A percentile compares a stretch with the other conserved stretches of the same genome.
Evolutionary conservation across 1,139 yeast genomes (phyloP).

Genomic region (Hansenula sp.): DNA sequence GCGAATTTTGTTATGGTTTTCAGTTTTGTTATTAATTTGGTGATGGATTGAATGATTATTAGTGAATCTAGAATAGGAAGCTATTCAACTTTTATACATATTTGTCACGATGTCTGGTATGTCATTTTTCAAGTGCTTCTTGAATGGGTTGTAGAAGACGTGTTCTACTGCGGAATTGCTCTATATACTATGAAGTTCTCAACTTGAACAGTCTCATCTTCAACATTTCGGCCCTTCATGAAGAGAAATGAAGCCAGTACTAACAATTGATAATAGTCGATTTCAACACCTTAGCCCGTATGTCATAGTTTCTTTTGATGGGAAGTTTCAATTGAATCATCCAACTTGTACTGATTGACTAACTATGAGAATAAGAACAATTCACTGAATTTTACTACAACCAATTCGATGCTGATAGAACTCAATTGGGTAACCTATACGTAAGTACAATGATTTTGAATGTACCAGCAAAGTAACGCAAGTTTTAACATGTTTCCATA

Average conservation of each 20-base stretch:
- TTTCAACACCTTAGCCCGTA: conserved; percentile 53
- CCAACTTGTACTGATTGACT: not conserved
- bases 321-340: not conserved
- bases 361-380: conserved; percentile 39
- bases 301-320: not conserved
- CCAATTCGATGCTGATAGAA: conserved; percentile 90
- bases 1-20: not conserved
- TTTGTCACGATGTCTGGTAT: conserved; percentile 1
- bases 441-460: conserved; percentile 28
- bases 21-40: not conserved
- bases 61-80: no score
- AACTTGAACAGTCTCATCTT: not conserved
- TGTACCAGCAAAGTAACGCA: no score
- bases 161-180: no score
- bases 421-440: conserved; percentile 90
- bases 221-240: not conserved
- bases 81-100: not conserved
- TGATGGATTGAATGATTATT: no score
- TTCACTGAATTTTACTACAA: conserved; percentile 94
- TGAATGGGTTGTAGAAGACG: no score
- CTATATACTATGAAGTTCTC: no score
- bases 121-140: no score
- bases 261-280: conserved; percentile 40
- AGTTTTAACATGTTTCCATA: no score
- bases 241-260: not conserved